Evolutionary conservation across 441 rosid genomes (phyloP).

Genomic region (Euphorbia celastroides): DNA sequence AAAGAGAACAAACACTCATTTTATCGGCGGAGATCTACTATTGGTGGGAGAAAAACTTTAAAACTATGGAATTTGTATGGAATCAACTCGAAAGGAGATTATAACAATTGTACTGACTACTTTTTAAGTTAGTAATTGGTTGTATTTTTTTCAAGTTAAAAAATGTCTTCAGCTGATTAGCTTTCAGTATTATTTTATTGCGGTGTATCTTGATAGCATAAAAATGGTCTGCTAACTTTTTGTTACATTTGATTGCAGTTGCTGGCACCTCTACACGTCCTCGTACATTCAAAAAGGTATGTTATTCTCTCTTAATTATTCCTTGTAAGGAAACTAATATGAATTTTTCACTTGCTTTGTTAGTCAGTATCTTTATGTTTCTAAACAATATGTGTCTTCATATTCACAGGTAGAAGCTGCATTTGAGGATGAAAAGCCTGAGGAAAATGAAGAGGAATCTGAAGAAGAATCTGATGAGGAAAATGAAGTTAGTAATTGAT

Average conservation of each 20-base stretch:
- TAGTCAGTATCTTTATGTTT: neutral
- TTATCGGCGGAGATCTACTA: neutral
- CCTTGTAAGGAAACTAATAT: neutral
- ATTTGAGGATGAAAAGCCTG: slow-evolving; percentile 38
- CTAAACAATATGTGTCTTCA: neutral
- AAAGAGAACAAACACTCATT: neutral
- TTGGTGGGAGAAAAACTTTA: neutral
- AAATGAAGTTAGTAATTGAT: slow-evolving; percentile 50
- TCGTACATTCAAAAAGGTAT: slow-evolving; percentile 69
- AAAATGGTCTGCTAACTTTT: neutral
- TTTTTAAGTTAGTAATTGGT: neutral
- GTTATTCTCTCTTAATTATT: slow-evolving; percentile 14
- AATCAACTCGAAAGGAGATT: neutral
- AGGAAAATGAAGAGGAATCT: slow-evolving; percentile 54
- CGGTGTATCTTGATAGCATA: neutral
- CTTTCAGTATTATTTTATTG: neutral
- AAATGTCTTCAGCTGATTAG: no score
- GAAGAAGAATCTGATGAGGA: slow-evolving; percentile 64
- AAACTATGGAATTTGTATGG: neutral
- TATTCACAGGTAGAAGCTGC: slow-evolving; percentile 59
- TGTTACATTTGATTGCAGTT: slow-evolving; percentile 40
- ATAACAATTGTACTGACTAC: neutral
- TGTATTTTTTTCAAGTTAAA: neutral
- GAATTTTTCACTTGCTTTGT: neutral
- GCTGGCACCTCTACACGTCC: slow-evolving; percentile 92